Evolutionary conservation across 1,139 yeast genomes (phyloP).

Genomic region (Pichia sp.): DNA sequence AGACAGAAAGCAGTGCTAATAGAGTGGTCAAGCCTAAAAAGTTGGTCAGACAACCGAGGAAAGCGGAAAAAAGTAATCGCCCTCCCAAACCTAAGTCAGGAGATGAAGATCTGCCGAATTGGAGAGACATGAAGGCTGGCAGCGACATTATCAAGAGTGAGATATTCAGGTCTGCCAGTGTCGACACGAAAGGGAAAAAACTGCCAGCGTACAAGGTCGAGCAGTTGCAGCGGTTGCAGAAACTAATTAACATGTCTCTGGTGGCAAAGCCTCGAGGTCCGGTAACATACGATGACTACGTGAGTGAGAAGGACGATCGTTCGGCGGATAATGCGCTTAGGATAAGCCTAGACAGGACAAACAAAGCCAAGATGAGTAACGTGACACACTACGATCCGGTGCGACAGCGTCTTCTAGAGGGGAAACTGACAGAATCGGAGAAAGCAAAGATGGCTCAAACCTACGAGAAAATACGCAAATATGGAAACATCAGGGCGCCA

Average conservation of each 20-base stretch:
- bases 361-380: slow-evolving; percentile 17
- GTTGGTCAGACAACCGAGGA: not conserved
- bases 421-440: slow-evolving; percentile 1
- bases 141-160: not conserved
- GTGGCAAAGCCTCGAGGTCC: slow-evolving; percentile 20
- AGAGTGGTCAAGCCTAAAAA: not conserved
- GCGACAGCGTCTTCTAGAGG: slow-evolving; percentile 9
- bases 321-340: not conserved
- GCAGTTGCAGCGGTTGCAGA: slow-evolving; percentile 16
- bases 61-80: not conserved
- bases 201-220: slow-evolving; percentile 19
- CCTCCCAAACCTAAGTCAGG: not conserved
- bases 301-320: not conserved
- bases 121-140: not conserved
- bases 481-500: slow-evolving; percentile 13
- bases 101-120: not conserved
- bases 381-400: slow-evolving; percentile 19
- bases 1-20: not conserved
- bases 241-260: slow-evolving; percentile 18
- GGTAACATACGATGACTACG: slow-evolving; percentile 1
- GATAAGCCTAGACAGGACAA: slow-evolving; percentile 4
- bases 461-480: slow-evolving; percentile 10
- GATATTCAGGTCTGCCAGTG: not conserved
- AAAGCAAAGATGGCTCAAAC: not conserved
- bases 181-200: slow-evolving; percentile 6